Percentiles rank a stretch among this genome's conserved stretches.
Evolutionary conservation across 805 yeast species (phyloP).

Genomic region (Metschnikowia henanensis): DNA sequence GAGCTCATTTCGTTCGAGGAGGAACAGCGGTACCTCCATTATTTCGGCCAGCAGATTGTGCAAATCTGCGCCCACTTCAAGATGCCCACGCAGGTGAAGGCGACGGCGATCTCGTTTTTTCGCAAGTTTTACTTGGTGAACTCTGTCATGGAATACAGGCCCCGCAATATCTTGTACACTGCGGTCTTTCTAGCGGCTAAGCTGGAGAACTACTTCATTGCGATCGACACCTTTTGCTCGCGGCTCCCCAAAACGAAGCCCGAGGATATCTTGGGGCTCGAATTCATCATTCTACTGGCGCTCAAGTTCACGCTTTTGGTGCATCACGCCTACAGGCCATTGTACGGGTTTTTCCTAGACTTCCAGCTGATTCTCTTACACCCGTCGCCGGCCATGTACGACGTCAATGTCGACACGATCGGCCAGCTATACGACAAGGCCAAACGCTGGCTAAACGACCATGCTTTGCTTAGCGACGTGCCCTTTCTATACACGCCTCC

Average conservation of each 20-base stretch:
- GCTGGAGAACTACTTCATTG: conserved; percentile 85
- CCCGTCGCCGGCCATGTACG: conserved; percentile 46
- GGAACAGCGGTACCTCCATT: conserved; percentile 64
- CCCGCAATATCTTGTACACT: conserved; percentile 68
- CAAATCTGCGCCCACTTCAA: conserved; percentile 71
- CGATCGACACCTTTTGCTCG: conserved; percentile 76
- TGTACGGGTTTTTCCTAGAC: conserved; percentile 95
- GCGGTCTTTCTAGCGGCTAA: conserved; percentile 91
- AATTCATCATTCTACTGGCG: conserved; percentile 72
- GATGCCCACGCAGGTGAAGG: conserved; percentile 84
- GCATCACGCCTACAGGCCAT: conserved; percentile 85
- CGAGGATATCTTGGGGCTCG: conserved; percentile 69
- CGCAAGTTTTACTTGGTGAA: conserved; percentile 76
- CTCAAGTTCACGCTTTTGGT: conserved; percentile 77
- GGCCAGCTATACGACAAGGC: conserved; percentile 74
- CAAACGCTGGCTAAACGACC: conserved; percentile 59
- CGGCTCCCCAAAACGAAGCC: conserved; percentile 68
- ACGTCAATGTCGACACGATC: conserved; percentile 49
- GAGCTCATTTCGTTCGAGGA: conserved; percentile 62
- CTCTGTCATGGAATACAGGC: conserved; percentile 86
- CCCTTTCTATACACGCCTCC: conserved; percentile 86
- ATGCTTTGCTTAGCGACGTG: conserved; percentile 71
- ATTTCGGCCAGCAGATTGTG: conserved; percentile 69
- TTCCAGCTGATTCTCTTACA: conserved; percentile 58
- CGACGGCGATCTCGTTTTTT: conserved; percentile 84